A percentile compares a stretch with the other conserved stretches of the same genome.
These are phyloP conservation scores for Fragaria nilgerrensis DNA, from an alignment of 306 rosid species.

Conservation along the genomic window DNA sequence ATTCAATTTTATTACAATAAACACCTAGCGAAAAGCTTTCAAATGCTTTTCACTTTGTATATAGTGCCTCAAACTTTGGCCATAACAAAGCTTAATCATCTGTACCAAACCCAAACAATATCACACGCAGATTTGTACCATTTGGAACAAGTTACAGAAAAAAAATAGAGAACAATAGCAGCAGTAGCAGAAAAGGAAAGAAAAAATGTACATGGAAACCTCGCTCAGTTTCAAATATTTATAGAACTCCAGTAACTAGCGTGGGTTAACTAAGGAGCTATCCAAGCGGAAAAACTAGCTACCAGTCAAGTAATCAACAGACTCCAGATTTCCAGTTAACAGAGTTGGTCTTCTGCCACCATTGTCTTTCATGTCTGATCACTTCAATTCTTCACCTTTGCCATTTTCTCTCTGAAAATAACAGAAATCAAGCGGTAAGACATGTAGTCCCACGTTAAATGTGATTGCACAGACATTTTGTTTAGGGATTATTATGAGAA, in stretches of 20 bases:
- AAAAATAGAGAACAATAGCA: conserved; percentile 19
- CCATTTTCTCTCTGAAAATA: conserved; percentile 84
- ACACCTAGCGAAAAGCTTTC: conserved; percentile 15
- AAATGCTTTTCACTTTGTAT: conserved; percentile 27
- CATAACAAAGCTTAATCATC: conserved; percentile 33
- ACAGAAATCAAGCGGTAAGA: conserved; percentile 34
- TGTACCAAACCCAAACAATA: conserved; percentile 40
- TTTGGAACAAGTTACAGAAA: conserved; percentile 21
- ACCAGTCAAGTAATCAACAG: conserved; percentile 37
- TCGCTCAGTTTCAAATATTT: conserved; percentile 38
- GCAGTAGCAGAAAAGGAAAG: neutral
- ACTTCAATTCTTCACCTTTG: conserved; percentile 53
- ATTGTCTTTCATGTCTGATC: conserved; percentile 19
- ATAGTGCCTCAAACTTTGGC: conserved; percentile 33
- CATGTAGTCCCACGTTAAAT: neutral
- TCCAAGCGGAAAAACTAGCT: conserved; percentile 27
- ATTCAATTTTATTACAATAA: conserved; percentile 28
- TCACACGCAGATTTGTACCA: conserved; percentile 33
- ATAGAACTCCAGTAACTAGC: conserved; percentile 7
- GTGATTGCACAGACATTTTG: neutral
- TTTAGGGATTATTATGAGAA: conserved; percentile 28
- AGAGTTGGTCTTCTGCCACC: conserved; percentile 33
- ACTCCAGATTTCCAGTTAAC: conserved; percentile 22
- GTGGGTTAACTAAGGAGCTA: conserved; percentile 20
- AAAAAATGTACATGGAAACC: conserved; percentile 44